Evolutionary conservation across 768 basidiomycete genomes (phyloP).

Genomic region (Pleurotus pulmonarius): DNA sequence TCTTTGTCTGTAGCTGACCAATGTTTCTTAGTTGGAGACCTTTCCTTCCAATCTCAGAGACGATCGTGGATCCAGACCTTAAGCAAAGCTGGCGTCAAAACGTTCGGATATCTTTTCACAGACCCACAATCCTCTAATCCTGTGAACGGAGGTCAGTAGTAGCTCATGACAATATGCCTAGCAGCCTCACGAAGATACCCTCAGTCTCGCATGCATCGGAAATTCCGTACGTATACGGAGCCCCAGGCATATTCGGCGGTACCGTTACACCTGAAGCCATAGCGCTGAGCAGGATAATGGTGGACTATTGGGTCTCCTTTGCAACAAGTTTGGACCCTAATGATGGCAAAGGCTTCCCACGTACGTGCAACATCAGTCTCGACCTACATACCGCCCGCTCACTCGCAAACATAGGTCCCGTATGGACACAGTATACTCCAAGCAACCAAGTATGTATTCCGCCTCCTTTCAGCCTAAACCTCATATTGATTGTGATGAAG

Average conservation of each 20-base stretch:
- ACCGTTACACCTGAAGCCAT: slow-evolving; percentile 18
- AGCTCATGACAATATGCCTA: background rate
- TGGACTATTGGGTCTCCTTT: slow-evolving; percentile 42
- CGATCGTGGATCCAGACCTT: slow-evolving; percentile 38
- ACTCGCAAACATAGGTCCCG: slow-evolving; percentile 16
- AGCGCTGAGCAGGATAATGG: slow-evolving; percentile 28
- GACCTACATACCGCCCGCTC: background rate
- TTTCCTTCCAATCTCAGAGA: slow-evolving; percentile 33
- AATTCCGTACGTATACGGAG: slow-evolving; percentile 30
- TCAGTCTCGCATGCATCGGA: slow-evolving; percentile 31
- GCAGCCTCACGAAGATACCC: background rate
- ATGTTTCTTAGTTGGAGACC: slow-evolving; percentile 28
- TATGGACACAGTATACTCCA: slow-evolving; percentile 27
- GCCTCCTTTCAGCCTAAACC: background rate
- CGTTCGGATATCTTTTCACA: slow-evolving; percentile 40
- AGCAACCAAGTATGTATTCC: slow-evolving; percentile 17
- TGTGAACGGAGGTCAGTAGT: slow-evolving; percentile 24
- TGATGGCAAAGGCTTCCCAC: slow-evolving; percentile 27
- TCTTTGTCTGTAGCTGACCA: background rate
- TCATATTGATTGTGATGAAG: slow-evolving; percentile 11
- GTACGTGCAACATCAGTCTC: slow-evolving; percentile 17
- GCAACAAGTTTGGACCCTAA: slow-evolving; percentile 34
- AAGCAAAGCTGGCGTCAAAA: slow-evolving; percentile 28
- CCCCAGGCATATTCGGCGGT: slow-evolving; percentile 10
- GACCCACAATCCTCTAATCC: slow-evolving; percentile 28